Base-by-base conservation (phyloP, 2,329 filamentous ascomycete species). In the Alternaria brassicicola region DNA sequence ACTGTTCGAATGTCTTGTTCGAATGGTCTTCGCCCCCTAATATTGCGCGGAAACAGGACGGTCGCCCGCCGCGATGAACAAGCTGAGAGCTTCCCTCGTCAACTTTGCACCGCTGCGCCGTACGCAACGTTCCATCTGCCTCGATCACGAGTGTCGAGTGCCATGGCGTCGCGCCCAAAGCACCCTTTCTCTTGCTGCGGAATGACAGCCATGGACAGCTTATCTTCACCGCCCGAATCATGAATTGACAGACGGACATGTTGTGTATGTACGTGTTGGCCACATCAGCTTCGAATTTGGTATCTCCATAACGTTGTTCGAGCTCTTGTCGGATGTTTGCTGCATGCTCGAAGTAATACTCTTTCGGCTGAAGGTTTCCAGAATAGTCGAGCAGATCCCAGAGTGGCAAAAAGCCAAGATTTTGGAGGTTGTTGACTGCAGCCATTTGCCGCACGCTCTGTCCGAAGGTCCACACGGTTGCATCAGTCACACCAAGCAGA, bases 401-500 rank as follows among this genome's bases (percentile, higher is more conserved):
- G 9, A 68, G 57, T 23, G 65, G 63, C 6, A 66, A 25, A 31
- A 68, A 69, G 51, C 61, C 61, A 15, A 69, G 45, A 35, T 70
- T 57, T 68, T 55, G 45, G 35, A 65, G 60, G n/a, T 57, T 53
- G 41, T 69, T 61, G 3, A 61, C 52, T 19, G 51, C 39, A 9
- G 66, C 56, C 6, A 69, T 56, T 21, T 64, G 53, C 23, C 65
- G 62, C 13, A 66, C 61, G 2, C 56, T 59, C 35, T 61, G 57
- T 8, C 60, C 73, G 69, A 45, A 81, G 67, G 76, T 72, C 78
- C 78, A 81, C 1, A 80, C 78, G 5, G 73, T 76, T 19, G 76
- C 74, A 35, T 81, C 79, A 1, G 78, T 65, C 15, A 82, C 76
- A 13, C 77, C 76, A 10, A 81, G 71, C 0, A 82, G 69, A 61